These are phyloP conservation scores for Aspergillus egyptiacus DNA, from an alignment of 495 filamentous ascomycete species.

Conservation along the genomic window DNA sequence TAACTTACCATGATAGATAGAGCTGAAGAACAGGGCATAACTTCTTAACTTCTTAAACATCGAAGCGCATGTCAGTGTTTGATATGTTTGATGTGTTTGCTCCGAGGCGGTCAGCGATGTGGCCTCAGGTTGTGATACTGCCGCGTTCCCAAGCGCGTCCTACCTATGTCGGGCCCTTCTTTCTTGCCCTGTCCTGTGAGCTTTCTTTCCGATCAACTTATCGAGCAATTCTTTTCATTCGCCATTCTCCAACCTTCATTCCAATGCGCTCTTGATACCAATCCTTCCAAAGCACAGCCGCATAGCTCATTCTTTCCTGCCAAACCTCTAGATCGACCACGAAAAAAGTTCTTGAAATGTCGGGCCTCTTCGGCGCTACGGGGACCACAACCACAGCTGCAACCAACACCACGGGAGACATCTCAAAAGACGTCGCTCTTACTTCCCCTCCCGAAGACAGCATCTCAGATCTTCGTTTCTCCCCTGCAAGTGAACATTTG, in stretches of 20 bases:
- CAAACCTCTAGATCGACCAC: neutral
- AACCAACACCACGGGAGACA: constrained; percentile 77
- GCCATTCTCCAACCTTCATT: neutral
- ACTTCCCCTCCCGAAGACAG: constrained; percentile 75
- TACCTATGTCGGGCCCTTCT: neutral
- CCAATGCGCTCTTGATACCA: neutral
- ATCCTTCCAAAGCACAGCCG: neutral
- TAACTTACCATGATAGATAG: too few species aligned
- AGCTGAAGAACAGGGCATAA: too few species aligned
- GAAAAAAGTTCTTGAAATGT: constrained; percentile 30
- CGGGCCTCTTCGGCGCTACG: constrained; percentile 56
- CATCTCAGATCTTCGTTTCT: constrained; percentile 78
- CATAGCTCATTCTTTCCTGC: neutral
- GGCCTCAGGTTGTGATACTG: constrained; percentile 7
- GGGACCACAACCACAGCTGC: constrained; percentile 41
- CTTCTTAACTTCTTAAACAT: neutral
- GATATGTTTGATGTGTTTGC: constrained; percentile 8
- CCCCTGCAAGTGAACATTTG: constrained; percentile 67
- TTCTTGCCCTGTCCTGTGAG: neutral
- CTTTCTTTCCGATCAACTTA: constrained; percentile 1
- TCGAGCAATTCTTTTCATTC: neutral
- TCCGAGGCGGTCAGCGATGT: constrained; percentile 1
- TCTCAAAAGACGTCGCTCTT: constrained; percentile 79
- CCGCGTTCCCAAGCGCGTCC: neutral
- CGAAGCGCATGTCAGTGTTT: neutral